Conservation (phyloP, 2,329 filamentous ascomycete species). For the Pseudocercospora cruenta region DNA sequence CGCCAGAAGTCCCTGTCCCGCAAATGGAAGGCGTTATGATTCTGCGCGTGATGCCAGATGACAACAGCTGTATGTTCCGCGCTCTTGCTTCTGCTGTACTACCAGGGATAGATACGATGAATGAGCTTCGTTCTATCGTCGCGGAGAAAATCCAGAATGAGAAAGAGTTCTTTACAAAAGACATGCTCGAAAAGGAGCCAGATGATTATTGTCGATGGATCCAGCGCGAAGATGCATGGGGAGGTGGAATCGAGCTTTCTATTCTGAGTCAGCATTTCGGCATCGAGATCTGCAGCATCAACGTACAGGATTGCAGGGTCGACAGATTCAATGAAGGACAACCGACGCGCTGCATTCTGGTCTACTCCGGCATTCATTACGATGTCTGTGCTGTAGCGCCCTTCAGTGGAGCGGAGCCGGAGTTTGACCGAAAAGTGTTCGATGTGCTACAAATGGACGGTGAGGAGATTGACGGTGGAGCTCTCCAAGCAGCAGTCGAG, state of each 20-base stretch:
- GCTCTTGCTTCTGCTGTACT: slow-evolving; percentile 83
- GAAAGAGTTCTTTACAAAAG: slow-evolving; percentile 72
- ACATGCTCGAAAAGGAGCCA: slow-evolving; percentile 71
- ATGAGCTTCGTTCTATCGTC: slow-evolving; percentile 74
- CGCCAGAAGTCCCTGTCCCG: slow-evolving; percentile 63
- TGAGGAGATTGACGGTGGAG: slow-evolving; percentile 53
- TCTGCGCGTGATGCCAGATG: slow-evolving; percentile 92
- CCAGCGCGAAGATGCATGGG: slow-evolving; percentile 79
- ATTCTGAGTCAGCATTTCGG: slow-evolving; percentile 84
- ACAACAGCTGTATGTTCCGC: slow-evolving; percentile 93
- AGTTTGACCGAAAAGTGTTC: slow-evolving; percentile 80
- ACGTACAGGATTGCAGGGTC: slow-evolving; percentile 70
- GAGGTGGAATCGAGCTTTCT: slow-evolving; percentile 85
- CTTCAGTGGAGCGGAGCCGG: slow-evolving; percentile 65
- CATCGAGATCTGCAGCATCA: slow-evolving; percentile 81
- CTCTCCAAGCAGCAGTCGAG: slow-evolving; percentile 61
- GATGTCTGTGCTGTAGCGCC: slow-evolving; percentile 81
- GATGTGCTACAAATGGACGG: slow-evolving; percentile 47
- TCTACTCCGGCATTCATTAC: slow-evolving; percentile 93
- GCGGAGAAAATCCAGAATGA: slow-evolving; percentile 77
- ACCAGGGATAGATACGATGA: slow-evolving; percentile 65
- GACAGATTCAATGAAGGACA: slow-evolving; percentile 80
- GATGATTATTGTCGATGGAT: slow-evolving; percentile 82
- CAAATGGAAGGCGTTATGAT: slow-evolving; percentile 63
- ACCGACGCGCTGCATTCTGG: slow-evolving; percentile 71